Percentiles rank a stretch among this genome's conserved stretches.
phyloP scores from a whole-genome alignment of 345 rosid genomes.

The Arabidopsis suecica region DNA sequence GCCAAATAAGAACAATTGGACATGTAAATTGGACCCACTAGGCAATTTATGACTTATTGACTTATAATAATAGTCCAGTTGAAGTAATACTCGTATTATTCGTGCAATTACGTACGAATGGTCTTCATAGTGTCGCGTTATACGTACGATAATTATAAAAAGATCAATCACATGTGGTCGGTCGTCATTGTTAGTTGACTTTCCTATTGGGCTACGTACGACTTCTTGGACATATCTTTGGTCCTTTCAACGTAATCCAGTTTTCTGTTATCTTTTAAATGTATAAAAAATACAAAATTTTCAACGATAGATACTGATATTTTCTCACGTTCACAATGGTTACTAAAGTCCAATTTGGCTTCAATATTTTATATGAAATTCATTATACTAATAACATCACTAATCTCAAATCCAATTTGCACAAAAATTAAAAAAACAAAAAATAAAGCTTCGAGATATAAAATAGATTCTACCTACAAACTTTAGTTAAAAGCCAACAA shows the following conservation, averaged over 20 bases:
- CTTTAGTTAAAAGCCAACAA: constrained; percentile 28
- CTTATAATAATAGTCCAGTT: background rate
- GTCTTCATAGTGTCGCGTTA: constrained; percentile 19
- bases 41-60: background rate
- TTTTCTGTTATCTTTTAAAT: background rate
- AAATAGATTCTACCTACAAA: constrained; percentile 33
- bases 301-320: background rate
- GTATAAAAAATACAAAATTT: background rate
- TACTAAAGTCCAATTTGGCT: constrained; percentile 15
- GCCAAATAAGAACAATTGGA: background rate
- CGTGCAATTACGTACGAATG: constrained; percentile 5
- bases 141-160: constrained; percentile 4
- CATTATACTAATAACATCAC: background rate
- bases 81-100: background rate
- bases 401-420: constrained; percentile 26
- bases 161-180: constrained; percentile 7
- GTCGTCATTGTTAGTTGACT: constrained; percentile 21
- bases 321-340: constrained; percentile 23
- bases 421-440: background rate
- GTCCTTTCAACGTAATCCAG: constrained; percentile 7
- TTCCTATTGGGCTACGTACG: constrained; percentile 8
- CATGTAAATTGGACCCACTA: constrained; percentile 1
- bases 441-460: background rate
- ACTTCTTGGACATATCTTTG: constrained; percentile 27
- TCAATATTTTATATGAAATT: background rate